These are phyloP conservation scores for Patellifolia procumbens DNA, from an alignment of 179 eudicot genomes.

Conservation along the genomic window DNA sequence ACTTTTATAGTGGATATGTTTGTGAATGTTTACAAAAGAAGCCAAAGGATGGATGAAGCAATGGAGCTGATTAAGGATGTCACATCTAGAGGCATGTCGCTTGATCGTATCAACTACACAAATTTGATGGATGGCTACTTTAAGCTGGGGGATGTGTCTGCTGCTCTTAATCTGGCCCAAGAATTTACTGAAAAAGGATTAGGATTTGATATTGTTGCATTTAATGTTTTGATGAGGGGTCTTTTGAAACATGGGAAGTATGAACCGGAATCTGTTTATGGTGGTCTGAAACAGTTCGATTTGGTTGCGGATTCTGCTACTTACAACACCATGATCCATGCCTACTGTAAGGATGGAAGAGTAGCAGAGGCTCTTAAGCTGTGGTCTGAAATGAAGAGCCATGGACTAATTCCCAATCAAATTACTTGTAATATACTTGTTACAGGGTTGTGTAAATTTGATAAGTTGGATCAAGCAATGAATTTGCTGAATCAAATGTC, in stretches of 20 bases:
- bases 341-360: constrained; percentile 70
- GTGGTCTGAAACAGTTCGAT: constrained; percentile 54
- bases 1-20: constrained; percentile 60
- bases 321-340: constrained; percentile 77
- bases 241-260: constrained; percentile 58
- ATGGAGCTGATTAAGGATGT: constrained; percentile 48
- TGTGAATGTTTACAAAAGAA: constrained; percentile 61
- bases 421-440: constrained; percentile 66
- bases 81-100: constrained; percentile 55
- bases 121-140: constrained; percentile 81
- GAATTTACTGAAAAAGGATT: constrained; percentile 58
- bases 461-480: constrained; percentile 53
- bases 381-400: constrained; percentile 69
- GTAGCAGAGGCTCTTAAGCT: constrained; percentile 57
- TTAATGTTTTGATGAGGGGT: constrained; percentile 73
- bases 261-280: constrained; percentile 66
- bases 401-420: constrained; percentile 54
- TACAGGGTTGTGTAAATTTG: constrained; percentile 65
- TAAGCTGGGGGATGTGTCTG: constrained; percentile 72
- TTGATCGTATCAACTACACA: constrained; percentile 81
- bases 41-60: constrained; percentile 68
- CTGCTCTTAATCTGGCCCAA: constrained; percentile 74
- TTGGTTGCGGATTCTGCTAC: constrained; percentile 71
- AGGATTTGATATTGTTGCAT: constrained; percentile 73
- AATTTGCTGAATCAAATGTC: constrained; percentile 58